These are phyloP conservation scores for Simmondsia chinensis DNA, from an alignment of 148 eudicot genomes.

Conservation along the genomic window DNA sequence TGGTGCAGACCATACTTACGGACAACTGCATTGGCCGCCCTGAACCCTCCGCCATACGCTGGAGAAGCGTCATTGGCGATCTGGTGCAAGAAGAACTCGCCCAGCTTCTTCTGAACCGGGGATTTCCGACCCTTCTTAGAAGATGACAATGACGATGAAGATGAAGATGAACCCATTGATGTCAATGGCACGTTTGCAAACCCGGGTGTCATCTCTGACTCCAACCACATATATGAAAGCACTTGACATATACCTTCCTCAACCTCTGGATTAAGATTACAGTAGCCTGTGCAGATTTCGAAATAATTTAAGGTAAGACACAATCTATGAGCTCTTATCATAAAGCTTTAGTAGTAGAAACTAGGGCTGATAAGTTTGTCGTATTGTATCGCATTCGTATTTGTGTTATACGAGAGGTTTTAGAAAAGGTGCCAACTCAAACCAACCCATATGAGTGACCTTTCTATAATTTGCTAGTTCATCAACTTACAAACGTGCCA, in stretches of 20 bases:
- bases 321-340: too few relatives aligned
- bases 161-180: too few relatives aligned
- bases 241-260: slow-evolving; percentile 99
- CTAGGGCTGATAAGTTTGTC: too few relatives aligned
- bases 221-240: slow-evolving; percentile 95
- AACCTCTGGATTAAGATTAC: slow-evolving; percentile 71
- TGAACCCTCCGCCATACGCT: slow-evolving; percentile 87
- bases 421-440: too few relatives aligned
- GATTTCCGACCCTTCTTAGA: slow-evolving; percentile 89
- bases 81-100: slow-evolving; percentile 85
- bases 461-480: too few relatives aligned
- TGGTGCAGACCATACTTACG: slow-evolving; percentile 65
- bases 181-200: slow-evolving; percentile 47
- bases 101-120: slow-evolving; percentile 60
- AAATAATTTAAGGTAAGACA: not conserved
- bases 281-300: slow-evolving; percentile 38
- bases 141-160: slow-evolving; percentile 33
- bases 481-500: too few relatives aligned
- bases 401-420: too few relatives aligned
- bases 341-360: too few relatives aligned
- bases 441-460: too few relatives aligned
- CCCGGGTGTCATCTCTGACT: slow-evolving; percentile 74
- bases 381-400: too few relatives aligned
- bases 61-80: slow-evolving; percentile 84
- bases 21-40: slow-evolving; percentile 84